Evolutionary conservation across 31 red algal genomes (phyloP).

Genomic region (Odonthalia washingtoniensis): DNA sequence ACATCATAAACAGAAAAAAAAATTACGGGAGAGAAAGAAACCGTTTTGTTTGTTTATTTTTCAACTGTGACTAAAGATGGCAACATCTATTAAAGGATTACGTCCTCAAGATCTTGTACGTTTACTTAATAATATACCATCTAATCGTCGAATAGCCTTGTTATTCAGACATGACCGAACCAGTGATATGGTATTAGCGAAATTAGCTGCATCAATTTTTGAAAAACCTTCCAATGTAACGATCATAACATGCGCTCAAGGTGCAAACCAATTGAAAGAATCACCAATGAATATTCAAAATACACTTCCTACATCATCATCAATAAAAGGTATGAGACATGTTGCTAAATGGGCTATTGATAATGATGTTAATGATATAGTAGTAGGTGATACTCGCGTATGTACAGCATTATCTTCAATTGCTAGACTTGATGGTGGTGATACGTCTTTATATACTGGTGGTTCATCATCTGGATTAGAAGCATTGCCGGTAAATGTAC

Average conservation of each 20-base stretch:
- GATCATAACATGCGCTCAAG: too few species aligned
- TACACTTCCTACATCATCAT: neutral
- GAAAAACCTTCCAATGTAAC: too few species aligned
- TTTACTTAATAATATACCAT: neutral
- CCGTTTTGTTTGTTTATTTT: too few species aligned
- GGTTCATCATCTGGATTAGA: conserved; percentile 20
- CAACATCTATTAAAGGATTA: too few species aligned
- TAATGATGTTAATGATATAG: neutral
- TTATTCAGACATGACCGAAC: neutral
- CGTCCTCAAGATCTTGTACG: neutral
- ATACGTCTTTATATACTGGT: neutral
- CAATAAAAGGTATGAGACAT: neutral
- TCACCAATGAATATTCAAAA: neutral
- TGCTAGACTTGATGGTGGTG: neutral
- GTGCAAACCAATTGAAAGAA: neutral
- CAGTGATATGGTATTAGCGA: neutral
- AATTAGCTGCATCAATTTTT: neutral
- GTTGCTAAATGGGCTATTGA: neutral
- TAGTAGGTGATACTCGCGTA: neutral
- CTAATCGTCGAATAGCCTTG: neutral
- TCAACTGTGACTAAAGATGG: too few species aligned
- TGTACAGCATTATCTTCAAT: neutral
- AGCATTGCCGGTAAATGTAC: conserved; percentile 26
- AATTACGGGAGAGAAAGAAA: too few species aligned
- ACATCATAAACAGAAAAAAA: too few species aligned